Base-by-base conservation (phyloP, 768 basidiomycete genomes). In the Podaxis rugospora region DNA sequence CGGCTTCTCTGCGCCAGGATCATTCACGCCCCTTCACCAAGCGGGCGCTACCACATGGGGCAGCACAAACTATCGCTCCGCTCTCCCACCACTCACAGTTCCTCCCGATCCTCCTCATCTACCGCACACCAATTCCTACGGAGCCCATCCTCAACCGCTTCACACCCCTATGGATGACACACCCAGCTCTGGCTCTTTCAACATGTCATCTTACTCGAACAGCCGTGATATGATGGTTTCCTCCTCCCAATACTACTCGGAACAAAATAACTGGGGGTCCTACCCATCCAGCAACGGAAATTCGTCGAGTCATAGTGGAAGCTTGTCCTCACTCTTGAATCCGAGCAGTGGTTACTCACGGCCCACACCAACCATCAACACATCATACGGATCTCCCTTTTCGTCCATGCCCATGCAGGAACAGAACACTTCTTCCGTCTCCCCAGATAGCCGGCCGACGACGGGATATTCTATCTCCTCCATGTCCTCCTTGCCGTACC, bases 401-500 rank as follows among this genome's bases (percentile, higher is more conserved):
- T 86, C 87, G 5, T 83, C 81, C 32, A 80, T 88, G 77, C 84
- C 86, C 44, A 81, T 89, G 79, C 82, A 85, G 69, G 79, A 80
- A 46, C 84, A 86, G 63, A 86, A 88, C 66, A 83, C 84, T 61
- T 89, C 88, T 0, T 90, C 89, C 0, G 72, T 90, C 65, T 93
- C 92, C 3, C 92, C 92, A 4, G 92, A 93, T 71, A 90, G 89
- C 72, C 86, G 92, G 54, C 92, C 92, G 1, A 88, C 87, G 1
- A 92, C 92, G 0, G 90, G 92, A 16, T 93, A 93, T 72, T 92
- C 92, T 40, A 90, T 92, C 59, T 87, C 89, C 1, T 91, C 89
- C 11, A 89, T 92, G 65, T 89, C 88, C 1, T 91, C 89, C 18
- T 69, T 90, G 65, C 81, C 86, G 0, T 90, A 91, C 71, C 87